A percentile compares a stretch with the other conserved stretches of the same genome.
Conservation (phyloP, 1,139 yeast genomes). For the Geotrichum phurueaensis region DNA sequence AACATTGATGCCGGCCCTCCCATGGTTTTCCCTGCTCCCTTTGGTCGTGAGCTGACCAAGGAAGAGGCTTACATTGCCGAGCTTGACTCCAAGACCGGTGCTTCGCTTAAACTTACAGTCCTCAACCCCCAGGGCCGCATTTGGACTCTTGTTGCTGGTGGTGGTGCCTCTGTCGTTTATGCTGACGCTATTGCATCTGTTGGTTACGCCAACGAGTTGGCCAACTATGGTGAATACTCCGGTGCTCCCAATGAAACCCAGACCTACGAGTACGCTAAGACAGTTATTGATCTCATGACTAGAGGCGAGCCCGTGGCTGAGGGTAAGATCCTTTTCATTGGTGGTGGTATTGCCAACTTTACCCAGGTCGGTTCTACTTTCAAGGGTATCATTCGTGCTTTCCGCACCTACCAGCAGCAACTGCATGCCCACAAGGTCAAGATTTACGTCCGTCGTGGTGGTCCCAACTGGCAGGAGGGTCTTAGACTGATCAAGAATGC, state of each 20-base stretch:
- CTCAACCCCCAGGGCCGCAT: slow-evolving; percentile 42
- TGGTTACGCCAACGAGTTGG: slow-evolving; percentile 41
- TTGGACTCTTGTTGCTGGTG: slow-evolving; percentile 38
- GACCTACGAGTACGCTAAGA: slow-evolving; percentile 45
- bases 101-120: slow-evolving; percentile 42
- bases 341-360: slow-evolving; percentile 47
- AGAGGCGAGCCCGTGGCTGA: slow-evolving; percentile 39
- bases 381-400: slow-evolving; percentile 46
- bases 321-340: slow-evolving; percentile 43
- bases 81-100: slow-evolving; percentile 46
- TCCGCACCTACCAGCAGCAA: slow-evolving; percentile 38
- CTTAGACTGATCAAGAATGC: slow-evolving; percentile 42
- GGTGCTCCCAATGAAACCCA: slow-evolving; percentile 43
- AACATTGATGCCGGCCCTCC: slow-evolving; percentile 43
- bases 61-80: slow-evolving; percentile 46
- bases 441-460: slow-evolving; percentile 44
- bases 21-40: slow-evolving; percentile 46
- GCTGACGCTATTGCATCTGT: slow-evolving; percentile 46
- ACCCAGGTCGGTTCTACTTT: slow-evolving; percentile 46
- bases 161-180: slow-evolving; percentile 42
- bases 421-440: slow-evolving; percentile 40
- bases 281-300: slow-evolving; percentile 44
- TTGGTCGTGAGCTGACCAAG: slow-evolving; percentile 42
- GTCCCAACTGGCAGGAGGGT: slow-evolving; percentile 48
- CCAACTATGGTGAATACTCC: slow-evolving; percentile 46